Base-by-base conservation (phyloP, 345 rosid genomes). In the Fremontodendron californicum region DNA sequence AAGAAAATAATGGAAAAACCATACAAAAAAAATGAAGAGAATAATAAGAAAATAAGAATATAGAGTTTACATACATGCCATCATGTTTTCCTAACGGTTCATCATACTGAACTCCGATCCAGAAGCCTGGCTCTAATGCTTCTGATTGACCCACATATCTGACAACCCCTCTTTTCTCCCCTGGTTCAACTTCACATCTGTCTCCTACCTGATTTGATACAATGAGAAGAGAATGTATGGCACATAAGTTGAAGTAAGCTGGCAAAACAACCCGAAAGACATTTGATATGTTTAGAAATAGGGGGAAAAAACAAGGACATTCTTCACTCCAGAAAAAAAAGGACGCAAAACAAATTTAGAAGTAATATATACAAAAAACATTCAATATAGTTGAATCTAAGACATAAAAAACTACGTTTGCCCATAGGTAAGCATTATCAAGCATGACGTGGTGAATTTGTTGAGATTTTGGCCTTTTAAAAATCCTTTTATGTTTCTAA, bases 51-150 rank as follows among this genome's bases (percentile, higher is more conserved):
- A 49, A 19, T 27, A 45, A 55, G n/a, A 63, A 60, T 66, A 57
- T n/a, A 11, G 10, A 66, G 43, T 71, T 77, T 27, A 80, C 97
- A 64, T 88, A 94, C 97, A 98, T 79, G 91, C 61, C 13, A 97
- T 98, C 83, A 93, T 98, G 75, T n/a, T n/a, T n/a, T n/a, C n/a
- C n/a, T n/a, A n/a, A n/a, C n/a, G n/a, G n/a, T n/a, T n/a, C n/a
- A n/a, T 94, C 98, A 80, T 88, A 93, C 78, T 93, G 94, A 81
- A 93, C 84, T 67, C 98, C 98, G 80, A 94, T 84, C 98, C 98
- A 94, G 75, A 90, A 93, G 83, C 98, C 97, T 18, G 91, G 89
- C 57, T 92, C 90, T 68, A 93, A 82, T 33, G 93, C 77, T 84
- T 93, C 94, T 37, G 97, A 97, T 82, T 45, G 88, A 78, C 98